Base-by-base conservation (phyloP, 148 eudicot genomes). In the Suaeda aralocaspica region DNA sequence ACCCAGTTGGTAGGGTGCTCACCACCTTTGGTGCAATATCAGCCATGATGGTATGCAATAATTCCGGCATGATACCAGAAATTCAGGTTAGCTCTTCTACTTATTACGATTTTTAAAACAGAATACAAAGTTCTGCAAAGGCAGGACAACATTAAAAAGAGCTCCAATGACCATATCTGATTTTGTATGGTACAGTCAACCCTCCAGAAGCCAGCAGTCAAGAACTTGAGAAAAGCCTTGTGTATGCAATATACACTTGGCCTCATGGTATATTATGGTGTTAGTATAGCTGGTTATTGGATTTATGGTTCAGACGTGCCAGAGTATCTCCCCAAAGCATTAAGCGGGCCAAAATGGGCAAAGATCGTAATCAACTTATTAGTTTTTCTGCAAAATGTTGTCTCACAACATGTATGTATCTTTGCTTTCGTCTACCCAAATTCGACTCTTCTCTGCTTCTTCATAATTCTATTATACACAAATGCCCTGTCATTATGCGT, bases 291-390 rank as follows among this genome's bases (percentile, higher is more conserved):
- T 24, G 91, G 88, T 34, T 87, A 87, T 59, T 87, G 91, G 91
- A 80, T 86, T 63, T 87, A 83, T 73, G 88, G 91, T 50, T 79
- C 91, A 25, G 56, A 49, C 18, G 87, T 83, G 51, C 84, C 87
- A 34, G 85, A 79, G 36, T 87, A 87, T 80, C 84, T 87, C 18
- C 89, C 87, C 15, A 67, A 62, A 41, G 68, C 75, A 25, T 61
- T 85, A 67, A 72, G 85, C 39, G 87, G 87, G 11, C 92, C 85
- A 33, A 87, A 68, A 72, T 87, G 89, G 87, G 87, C 80, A 45
- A 83, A 85, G 77, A 64, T 85, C 72, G 57, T 87, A 25, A 82
- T 83, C 53, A 85, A 85, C 61, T 72, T 77, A 34, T 78, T 81
- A 6, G 87, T 80, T 31, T 83, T 83, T 58, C 73, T 82, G 11